phyloP scores from a whole-genome alignment of 805 yeast genomes.

The Lipomyces mesembrius region DNA sequence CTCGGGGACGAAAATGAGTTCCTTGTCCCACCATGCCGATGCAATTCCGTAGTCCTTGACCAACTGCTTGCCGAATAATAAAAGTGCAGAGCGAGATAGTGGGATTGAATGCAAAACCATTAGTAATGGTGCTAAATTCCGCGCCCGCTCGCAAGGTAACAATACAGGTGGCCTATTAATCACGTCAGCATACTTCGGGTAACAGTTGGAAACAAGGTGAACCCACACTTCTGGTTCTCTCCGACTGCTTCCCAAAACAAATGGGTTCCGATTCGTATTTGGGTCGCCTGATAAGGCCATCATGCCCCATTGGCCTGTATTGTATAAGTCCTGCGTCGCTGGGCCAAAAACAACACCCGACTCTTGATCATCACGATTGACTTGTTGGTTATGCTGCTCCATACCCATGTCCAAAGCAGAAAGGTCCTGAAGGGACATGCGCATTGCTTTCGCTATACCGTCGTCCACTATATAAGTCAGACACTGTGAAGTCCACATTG shows the following conservation, averaged over 20 bases:
- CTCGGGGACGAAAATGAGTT: constrained; percentile 32
- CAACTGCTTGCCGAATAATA: constrained; percentile 38
- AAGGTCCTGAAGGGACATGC: constrained; percentile 31
- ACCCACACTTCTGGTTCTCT: constrained; percentile 13
- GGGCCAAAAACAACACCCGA: constrained; percentile 39
- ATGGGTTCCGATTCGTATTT: background rate
- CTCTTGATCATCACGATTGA: constrained; percentile 31
- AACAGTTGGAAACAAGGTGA: background rate
- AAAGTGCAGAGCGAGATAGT: constrained; percentile 41
- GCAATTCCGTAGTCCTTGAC: constrained; percentile 42
- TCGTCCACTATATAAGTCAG: constrained; percentile 18
- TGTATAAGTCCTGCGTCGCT: constrained; percentile 38
- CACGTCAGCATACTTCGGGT: background rate
- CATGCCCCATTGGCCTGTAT: constrained; percentile 39
- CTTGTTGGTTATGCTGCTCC: constrained; percentile 5
- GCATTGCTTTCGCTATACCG: constrained; percentile 34
- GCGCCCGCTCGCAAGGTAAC: constrained; percentile 14
- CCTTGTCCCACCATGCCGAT: constrained; percentile 42
- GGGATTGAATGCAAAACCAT: constrained; percentile 44
- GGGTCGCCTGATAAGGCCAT: constrained; percentile 16
- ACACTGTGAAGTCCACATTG: background rate
- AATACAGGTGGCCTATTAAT: constrained; percentile 20
- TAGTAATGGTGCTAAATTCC: constrained; percentile 41
- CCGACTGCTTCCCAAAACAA: constrained; percentile 8
- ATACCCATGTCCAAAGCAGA: constrained; percentile 11